Conservation (phyloP, 345 rosid species). For the Abelmoschus esculentus region DNA sequence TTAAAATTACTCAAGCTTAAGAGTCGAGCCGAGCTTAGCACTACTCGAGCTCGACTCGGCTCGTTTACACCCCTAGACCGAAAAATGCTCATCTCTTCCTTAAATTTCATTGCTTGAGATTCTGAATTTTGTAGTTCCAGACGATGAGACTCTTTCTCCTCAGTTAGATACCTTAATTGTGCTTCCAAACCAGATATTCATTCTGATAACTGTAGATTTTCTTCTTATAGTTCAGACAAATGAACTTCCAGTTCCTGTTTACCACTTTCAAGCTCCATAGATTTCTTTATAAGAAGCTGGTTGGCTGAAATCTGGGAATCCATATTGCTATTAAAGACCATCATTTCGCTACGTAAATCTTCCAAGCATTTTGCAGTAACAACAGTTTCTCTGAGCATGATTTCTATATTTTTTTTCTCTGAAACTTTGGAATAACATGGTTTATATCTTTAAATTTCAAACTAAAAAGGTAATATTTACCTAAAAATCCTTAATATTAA, state of each 20-base stretch:
- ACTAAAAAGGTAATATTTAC: no score
- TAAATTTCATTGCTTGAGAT: slow-evolving; percentile 27
- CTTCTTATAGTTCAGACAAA: slow-evolving; percentile 51
- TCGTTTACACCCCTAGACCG: no score
- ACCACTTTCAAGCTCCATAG: slow-evolving; percentile 38
- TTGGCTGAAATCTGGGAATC: slow-evolving; percentile 28
- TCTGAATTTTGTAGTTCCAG: slow-evolving; percentile 48
- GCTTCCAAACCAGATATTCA: slow-evolving; percentile 55
- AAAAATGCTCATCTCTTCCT: slow-evolving; percentile 43
- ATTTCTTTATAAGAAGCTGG: slow-evolving; percentile 21
- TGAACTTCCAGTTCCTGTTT: slow-evolving; percentile 42
- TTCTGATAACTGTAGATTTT: slow-evolving; percentile 48
- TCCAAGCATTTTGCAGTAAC: slow-evolving; percentile 26
- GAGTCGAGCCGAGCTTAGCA: no score
- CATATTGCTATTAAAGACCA: slow-evolving; percentile 17
- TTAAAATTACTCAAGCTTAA: no score
- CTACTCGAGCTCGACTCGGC: no score
- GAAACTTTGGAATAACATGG: no score
- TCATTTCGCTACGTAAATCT: slow-evolving; percentile 27
- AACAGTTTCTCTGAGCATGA: slow-evolving; percentile 21
- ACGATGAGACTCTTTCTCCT: slow-evolving; percentile 43
- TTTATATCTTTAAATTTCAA: no score
- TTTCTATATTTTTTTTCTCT: slow-evolving; percentile 22
- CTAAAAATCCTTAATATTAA: no score
- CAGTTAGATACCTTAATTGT: slow-evolving; percentile 53